Percentiles rank a stretch among this genome's conserved stretches.
Evolutionary conservation across 306 rosid species (phyloP).

Genomic region (Glycine tomentella): DNA sequence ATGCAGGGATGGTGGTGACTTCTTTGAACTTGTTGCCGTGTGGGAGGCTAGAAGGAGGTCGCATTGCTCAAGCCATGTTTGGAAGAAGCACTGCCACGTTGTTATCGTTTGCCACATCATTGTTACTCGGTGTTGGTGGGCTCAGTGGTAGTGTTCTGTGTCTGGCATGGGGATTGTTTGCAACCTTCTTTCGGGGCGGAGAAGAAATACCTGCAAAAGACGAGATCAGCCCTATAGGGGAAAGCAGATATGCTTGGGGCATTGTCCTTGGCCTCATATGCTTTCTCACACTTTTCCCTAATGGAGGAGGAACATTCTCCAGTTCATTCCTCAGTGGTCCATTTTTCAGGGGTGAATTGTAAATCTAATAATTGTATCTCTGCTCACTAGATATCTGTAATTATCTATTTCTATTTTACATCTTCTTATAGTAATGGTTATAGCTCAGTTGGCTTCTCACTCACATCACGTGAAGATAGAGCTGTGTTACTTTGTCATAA

Average conservation of each 20-base stretch:
- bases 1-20: constrained; percentile 96
- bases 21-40: constrained; percentile 87
- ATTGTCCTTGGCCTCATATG: constrained; percentile 81
- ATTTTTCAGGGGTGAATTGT: constrained; percentile 62
- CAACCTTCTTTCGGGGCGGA: constrained; percentile 90
- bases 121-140: constrained; percentile 87
- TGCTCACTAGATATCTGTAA: too few relatives aligned
- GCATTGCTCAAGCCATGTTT: constrained; percentile 92
- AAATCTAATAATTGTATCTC: too few relatives aligned
- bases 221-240: constrained; percentile 82
- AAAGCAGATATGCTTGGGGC: constrained; percentile 85
- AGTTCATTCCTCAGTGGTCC: constrained; percentile 51
- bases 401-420: too few relatives aligned
- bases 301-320: constrained; percentile 87
- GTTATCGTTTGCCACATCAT: constrained; percentile 77
- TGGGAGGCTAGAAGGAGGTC: constrained; percentile 95
- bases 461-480: too few relatives aligned
- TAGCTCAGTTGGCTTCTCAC: too few relatives aligned
- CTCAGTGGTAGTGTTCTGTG: constrained; percentile 93
- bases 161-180: constrained; percentile 94
- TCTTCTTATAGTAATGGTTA: too few relatives aligned
- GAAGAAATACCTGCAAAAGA: constrained; percentile 91
- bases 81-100: constrained; percentile 78
- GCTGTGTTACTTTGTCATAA: too few relatives aligned
- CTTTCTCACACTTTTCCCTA: constrained; percentile 90